Evolutionary conservation across 1,284 basidiomycete species (phyloP).

Genomic region (Neonothopanus nambi): DNA sequence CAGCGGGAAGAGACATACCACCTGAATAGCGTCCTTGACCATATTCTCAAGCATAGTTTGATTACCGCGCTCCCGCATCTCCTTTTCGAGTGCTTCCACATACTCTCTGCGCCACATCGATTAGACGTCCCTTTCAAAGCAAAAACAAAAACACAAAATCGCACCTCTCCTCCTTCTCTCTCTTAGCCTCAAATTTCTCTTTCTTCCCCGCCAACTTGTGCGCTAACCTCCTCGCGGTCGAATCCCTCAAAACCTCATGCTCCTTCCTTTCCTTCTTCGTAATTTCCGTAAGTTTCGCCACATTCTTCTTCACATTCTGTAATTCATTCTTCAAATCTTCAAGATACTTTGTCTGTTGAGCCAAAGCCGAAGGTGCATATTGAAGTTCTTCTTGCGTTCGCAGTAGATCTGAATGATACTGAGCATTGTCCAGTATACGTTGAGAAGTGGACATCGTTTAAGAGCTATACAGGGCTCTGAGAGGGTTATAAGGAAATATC

Average conservation of each 20-base stretch:
- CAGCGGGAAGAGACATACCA: conserved; percentile 27
- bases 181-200: conserved; percentile 40
- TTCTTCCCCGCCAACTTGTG: conserved; percentile 38
- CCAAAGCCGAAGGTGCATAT: conserved; percentile 37
- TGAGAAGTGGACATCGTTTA: conserved; percentile 30
- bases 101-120: conserved; percentile 34
- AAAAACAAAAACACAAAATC: conserved; percentile 1
- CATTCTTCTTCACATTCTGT: conserved; percentile 22
- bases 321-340: conserved; percentile 33
- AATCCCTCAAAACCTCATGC: conserved; percentile 38
- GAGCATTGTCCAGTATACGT: conserved; percentile 35
- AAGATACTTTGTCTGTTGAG: conserved; percentile 35
- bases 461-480: neutral
- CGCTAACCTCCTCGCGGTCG: conserved; percentile 35
- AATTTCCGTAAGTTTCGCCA: conserved; percentile 31
- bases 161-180: conserved; percentile 43
- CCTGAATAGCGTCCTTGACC: conserved; percentile 32
- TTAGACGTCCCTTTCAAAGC: neutral
- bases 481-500: no score
- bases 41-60: conserved; percentile 31
- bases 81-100: conserved; percentile 41
- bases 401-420: conserved; percentile 37
- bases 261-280: conserved; percentile 45
- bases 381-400: conserved; percentile 34
- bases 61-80: conserved; percentile 37